A percentile compares a stretch with the other conserved stretches of the same genome.
phyloP scores from a whole-genome alignment of 768 basidiomycete species.

The Kwoniella sp. region DNA sequence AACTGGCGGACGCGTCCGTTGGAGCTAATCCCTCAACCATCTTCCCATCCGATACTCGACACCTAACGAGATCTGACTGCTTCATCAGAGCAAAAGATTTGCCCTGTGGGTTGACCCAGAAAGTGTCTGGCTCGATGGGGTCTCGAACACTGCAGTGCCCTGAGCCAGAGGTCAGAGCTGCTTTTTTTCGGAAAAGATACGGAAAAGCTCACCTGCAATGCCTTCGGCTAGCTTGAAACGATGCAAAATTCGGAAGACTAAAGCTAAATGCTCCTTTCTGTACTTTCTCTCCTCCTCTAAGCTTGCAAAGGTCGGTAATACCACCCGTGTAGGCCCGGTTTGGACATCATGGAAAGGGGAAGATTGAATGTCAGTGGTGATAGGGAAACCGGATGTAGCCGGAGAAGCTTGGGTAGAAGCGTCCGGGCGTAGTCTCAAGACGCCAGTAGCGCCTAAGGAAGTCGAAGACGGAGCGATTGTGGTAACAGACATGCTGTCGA shows the following conservation, averaged over 20 bases:
- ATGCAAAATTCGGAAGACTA: constrained; percentile 35
- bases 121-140: constrained; percentile 41
- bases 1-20: constrained; percentile 37
- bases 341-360: constrained; percentile 37
- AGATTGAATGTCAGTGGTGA: constrained; percentile 19
- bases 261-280: constrained; percentile 38
- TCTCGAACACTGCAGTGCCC: constrained; percentile 41
- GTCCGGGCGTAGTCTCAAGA: constrained; percentile 10
- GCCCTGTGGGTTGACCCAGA: constrained; percentile 44
- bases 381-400: constrained; percentile 26
- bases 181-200: neutral
- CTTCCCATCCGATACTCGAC: constrained; percentile 18
- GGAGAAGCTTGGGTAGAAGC: constrained; percentile 9
- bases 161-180: constrained; percentile 5
- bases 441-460: neutral
- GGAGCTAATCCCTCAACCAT: constrained; percentile 35
- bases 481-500: neutral
- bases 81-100: constrained; percentile 37
- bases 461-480: neutral
- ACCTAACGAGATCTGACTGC: constrained; percentile 35
- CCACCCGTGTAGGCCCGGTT: constrained; percentile 29
- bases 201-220: constrained; percentile 27
- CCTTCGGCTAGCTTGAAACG: constrained; percentile 37
- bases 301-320: constrained; percentile 30
- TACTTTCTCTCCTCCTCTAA: constrained; percentile 34